Evolutionary conservation across 2,329 filamentous ascomycete genomes (phyloP), one percentile per base, ranked within the genome.

Genomic region (Fusarium lateritium): DNA sequence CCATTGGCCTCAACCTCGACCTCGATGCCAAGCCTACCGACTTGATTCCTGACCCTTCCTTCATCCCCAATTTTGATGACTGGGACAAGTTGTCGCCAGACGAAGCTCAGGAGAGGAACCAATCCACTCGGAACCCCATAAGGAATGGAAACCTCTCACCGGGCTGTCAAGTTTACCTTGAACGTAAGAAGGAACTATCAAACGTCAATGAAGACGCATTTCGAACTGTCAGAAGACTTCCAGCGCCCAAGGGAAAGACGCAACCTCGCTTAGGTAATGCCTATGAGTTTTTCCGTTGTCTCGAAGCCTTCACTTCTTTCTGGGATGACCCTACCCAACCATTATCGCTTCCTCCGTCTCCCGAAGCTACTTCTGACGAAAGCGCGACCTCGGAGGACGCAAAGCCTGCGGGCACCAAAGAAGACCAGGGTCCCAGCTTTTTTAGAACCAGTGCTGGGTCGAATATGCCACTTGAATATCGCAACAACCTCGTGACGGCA

Each of bases 221-320:
- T 74, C 85, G 88, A 26, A 87, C 87, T 2, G 84, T 91, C 56
- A 85, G 88, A 24, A 84, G 89, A 44, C 80, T 90, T n/a, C 82
- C 83, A 7, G 79, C 86, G 1, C 82, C 83, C 34, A 83, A 83
- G 40, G 89, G 88, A 40, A 84, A 85, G 71, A 79, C 82, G 45
- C 81, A 85, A 36, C 83, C 84, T 31, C 85, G 88, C 8, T 78
- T 91, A 9, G 89, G 89, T 15, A 90, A 89, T 69, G 84, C 86
- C 7, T 91, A 90, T 70, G 89, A 91, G 76, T 91, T 91, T 77
- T 91, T 86, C 78, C 86, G 87, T 53, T 86, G 88, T 69, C 80
- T 91, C 21, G 89, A 91, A 71, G 76, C 83, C 26, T 84, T 89
- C 73, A 86, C 87, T 3, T 73, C 81, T 1, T 91, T 84, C 72